Conservation (phyloP, 2,329 filamentous ascomycete genomes). For the Hypoxylon sp. region DNA sequence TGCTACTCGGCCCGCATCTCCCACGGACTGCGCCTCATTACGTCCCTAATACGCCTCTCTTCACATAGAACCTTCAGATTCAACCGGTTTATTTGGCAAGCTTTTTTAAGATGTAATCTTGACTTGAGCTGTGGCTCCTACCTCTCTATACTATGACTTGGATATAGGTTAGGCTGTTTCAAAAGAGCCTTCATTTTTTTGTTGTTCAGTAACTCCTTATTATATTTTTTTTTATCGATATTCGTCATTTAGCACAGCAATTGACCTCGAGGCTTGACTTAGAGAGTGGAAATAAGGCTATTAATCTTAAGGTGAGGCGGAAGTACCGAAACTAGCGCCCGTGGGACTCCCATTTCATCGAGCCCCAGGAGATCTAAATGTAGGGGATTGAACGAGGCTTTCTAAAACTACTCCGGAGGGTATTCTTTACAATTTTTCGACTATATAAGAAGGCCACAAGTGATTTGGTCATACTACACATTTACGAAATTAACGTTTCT, state of each 20-base stretch:
- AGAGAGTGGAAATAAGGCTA: background rate
- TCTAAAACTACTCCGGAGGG: background rate
- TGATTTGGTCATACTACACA: background rate
- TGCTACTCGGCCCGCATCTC: constrained; percentile 15
- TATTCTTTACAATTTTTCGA: background rate
- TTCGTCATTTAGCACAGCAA: background rate
- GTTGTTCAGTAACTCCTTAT: background rate
- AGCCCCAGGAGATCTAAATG: background rate
- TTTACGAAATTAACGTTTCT: background rate
- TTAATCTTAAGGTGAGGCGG: background rate
- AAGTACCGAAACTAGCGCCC: background rate
- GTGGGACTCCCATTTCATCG: background rate
- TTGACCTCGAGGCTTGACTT: background rate
- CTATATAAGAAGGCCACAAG: background rate
- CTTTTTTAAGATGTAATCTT: background rate
- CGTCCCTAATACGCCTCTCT: background rate
- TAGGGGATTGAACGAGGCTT: background rate
- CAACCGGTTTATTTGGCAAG: background rate
- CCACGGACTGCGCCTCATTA: constrained; percentile 7
- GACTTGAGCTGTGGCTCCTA: background rate
- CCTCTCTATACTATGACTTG: background rate
- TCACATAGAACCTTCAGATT: background rate
- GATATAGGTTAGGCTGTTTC: background rate
- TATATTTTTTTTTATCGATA: background rate
- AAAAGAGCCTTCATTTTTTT: background rate